A percentile compares a stretch with the other conserved stretches of the same genome.
Evolutionary conservation across 257 asterid species (phyloP).

Genomic region (Nemophila menziesii): DNA sequence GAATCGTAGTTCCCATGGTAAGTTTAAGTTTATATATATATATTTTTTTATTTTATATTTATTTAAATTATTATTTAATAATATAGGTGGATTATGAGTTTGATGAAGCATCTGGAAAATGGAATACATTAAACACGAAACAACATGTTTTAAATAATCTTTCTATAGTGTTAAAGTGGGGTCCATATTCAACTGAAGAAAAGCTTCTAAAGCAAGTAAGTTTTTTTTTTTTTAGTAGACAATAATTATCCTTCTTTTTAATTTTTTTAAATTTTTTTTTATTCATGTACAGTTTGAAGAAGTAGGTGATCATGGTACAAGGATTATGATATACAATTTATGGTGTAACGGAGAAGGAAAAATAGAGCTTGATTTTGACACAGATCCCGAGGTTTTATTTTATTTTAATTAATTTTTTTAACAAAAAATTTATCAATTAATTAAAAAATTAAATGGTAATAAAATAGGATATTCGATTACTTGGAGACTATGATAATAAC

Average conservation of each 20-base stretch:
- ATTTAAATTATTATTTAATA: not conserved
- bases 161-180: constrained; percentile 63
- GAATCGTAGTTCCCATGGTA: constrained; percentile 95
- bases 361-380: constrained; percentile 73
- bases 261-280: not conserved
- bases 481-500: constrained; percentile 20
- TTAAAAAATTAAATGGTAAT: too few relatives aligned
- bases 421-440: constrained; percentile 5
- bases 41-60: too few relatives aligned
- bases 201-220: constrained; percentile 79
- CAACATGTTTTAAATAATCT: constrained; percentile 45
- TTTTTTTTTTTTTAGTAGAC: not conserved
- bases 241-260: too few relatives aligned
- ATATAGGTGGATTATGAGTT: constrained; percentile 72
- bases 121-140: constrained; percentile 41
- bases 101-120: constrained; percentile 24
- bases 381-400: constrained; percentile 60
- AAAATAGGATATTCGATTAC: constrained; percentile 68
- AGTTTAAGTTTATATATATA: constrained; percentile 19
- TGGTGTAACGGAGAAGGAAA: constrained; percentile 69
- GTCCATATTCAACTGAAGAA: constrained; percentile 62
- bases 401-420: constrained; percentile 5
- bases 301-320: constrained; percentile 74
- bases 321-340: constrained; percentile 59
- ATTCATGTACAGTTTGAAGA: constrained; percentile 49